Conservation (phyloP, 805 yeast species). For the Schwanniomyces vanrijiae region DNA sequence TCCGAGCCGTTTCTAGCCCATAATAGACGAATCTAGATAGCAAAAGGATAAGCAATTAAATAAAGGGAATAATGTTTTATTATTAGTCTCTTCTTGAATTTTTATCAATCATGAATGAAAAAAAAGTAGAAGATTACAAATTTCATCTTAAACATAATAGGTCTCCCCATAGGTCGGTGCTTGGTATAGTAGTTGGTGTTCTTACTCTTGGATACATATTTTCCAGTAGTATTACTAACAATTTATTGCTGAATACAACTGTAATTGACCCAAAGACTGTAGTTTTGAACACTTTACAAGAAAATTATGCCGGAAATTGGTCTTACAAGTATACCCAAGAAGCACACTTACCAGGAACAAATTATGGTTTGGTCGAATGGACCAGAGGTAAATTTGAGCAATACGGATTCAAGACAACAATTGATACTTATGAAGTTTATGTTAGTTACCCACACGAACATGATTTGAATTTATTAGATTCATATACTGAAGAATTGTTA, state of each 20-base stretch:
- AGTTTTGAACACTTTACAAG: constrained; percentile 28
- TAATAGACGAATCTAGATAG: neutral
- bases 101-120: constrained; percentile 1
- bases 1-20: neutral
- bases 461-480: constrained; percentile 34
- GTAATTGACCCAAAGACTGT: constrained; percentile 2
- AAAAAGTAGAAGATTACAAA: neutral
- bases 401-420: constrained; percentile 49
- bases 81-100: neutral
- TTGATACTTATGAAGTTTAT: constrained; percentile 59
- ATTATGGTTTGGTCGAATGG: constrained; percentile 44
- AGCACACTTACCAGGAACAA: constrained; percentile 50
- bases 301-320: constrained; percentile 44
- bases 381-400: constrained; percentile 50
- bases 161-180: neutral
- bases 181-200: neutral
- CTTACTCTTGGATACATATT: neutral
- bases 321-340: constrained; percentile 39
- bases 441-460: constrained; percentile 52
- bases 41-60: neutral
- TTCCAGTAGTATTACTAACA: neutral
- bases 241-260: neutral
- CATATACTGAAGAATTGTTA: constrained; percentile 29
- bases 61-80: neutral
- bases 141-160: neutral